Conservation (phyloP, 495 filamentous ascomycete genomes). For the Aspergillus kassunensis region DNA sequence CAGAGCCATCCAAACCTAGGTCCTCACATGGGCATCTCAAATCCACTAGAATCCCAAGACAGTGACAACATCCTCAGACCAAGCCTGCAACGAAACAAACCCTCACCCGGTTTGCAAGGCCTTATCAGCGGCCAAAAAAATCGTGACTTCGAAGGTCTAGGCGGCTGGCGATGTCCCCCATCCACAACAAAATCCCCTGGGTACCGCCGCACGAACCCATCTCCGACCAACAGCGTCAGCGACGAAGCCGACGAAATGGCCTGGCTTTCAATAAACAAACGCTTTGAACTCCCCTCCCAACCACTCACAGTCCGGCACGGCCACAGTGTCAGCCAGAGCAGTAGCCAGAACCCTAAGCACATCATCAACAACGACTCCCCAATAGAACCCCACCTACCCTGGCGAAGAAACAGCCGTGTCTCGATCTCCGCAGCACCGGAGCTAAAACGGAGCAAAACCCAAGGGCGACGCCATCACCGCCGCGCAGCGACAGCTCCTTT, state of each 20-base stretch:
- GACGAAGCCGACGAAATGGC: slow-evolving; percentile 52
- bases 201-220: slow-evolving; percentile 41
- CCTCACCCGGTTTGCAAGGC: slow-evolving; percentile 22
- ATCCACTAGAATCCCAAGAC: neutral
- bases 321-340: slow-evolving; percentile 4
- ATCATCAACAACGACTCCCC: neutral
- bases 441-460: neutral
- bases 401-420: neutral
- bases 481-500: slow-evolving; percentile 36
- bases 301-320: slow-evolving; percentile 22
- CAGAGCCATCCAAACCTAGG: slow-evolving; percentile 14
- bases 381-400: neutral
- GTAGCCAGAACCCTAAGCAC: neutral
- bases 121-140: slow-evolving; percentile 41
- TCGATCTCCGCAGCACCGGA: neutral
- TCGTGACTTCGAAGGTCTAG: slow-evolving; percentile 82
- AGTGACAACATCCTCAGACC: slow-evolving; percentile 9
- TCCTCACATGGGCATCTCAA: neutral
- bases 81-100: slow-evolving; percentile 13
- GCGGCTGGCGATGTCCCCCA: slow-evolving; percentile 60
- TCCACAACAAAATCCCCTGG: slow-evolving; percentile 16
- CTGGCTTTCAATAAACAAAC: slow-evolving; percentile 72
- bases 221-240: slow-evolving; percentile 14
- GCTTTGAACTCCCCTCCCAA: slow-evolving; percentile 61
- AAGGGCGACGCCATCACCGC: slow-evolving; percentile 25